A percentile compares a stretch with the other conserved stretches of the same genome.
Evolutionary conservation across 352 stramenopile genomes (phyloP).

Genomic region (Globisporangium nodosum): DNA sequence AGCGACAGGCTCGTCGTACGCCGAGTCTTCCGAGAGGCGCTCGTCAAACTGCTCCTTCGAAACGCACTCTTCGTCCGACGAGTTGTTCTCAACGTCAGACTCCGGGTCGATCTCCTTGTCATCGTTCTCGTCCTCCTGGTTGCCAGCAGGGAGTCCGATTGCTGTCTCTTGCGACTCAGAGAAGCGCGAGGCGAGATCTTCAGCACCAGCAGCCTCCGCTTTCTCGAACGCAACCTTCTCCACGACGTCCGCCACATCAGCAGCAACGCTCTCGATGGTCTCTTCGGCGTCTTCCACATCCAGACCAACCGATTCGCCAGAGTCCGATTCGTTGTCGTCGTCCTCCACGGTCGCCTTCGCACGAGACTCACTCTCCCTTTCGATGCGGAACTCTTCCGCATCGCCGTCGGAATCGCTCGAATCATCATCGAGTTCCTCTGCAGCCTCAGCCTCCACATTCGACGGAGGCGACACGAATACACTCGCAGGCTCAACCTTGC

Average conservation of each 20-base stretch:
- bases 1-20: not conserved
- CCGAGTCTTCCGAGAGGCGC: conserved; percentile 6
- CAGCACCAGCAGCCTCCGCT: not conserved
- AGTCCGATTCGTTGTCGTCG: not conserved
- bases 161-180: conserved; percentile 8
- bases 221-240: not conserved
- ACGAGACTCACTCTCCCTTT: not conserved
- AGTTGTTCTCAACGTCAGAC: not conserved
- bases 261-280: no score
- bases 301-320: not conserved
- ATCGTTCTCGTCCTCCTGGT: not conserved
- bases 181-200: not conserved
- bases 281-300: not conserved
- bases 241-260: not conserved
- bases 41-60: conserved; percentile 10
- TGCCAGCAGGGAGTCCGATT: conserved; percentile 1
- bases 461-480: conserved; percentile 7
- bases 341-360: conserved; percentile 3
- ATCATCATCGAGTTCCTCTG: not conserved
- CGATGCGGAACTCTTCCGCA: no score
- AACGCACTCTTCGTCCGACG: not conserved
- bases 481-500: conserved; percentile 34
- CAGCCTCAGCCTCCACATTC: conserved; percentile 13
- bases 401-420: no score
- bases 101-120: not conserved